Percentiles rank a stretch among this genome's conserved stretches.
Evolutionary conservation across 1,284 basidiomycete species (phyloP).

Genomic region (Rhodotorula sp.): DNA sequence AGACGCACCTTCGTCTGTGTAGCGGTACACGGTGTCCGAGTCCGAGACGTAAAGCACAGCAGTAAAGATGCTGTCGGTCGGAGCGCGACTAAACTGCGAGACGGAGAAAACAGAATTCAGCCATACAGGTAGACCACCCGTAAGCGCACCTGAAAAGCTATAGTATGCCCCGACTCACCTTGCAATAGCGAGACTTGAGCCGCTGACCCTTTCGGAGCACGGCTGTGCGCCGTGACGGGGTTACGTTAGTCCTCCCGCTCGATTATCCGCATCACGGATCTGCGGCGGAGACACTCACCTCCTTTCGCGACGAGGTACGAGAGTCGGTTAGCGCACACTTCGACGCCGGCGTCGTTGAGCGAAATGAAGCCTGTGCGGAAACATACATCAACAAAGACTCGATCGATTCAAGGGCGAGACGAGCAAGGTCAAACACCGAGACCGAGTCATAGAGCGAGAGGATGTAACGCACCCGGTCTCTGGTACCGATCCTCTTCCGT

Average conservation of each 20-base stretch:
- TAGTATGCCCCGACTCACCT: conserved; percentile 52
- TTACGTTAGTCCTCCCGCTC: not conserved
- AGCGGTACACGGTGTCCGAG: conserved; percentile 27
- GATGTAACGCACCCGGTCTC: conserved; percentile 61
- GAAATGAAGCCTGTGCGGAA: conserved; percentile 57
- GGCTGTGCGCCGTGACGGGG: conserved; percentile 48
- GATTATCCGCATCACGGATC: too few relatives aligned
- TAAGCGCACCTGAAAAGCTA: too few relatives aligned
- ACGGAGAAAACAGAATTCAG: too few relatives aligned
- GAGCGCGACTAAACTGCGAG: conserved; percentile 7
- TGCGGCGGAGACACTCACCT: conserved; percentile 43
- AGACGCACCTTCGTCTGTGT: conserved; percentile 26
- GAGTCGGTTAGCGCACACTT: conserved; percentile 71
- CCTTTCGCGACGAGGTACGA: conserved; percentile 67
- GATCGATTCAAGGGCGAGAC: too few relatives aligned
- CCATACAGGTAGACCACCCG: too few relatives aligned
- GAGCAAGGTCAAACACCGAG: too few relatives aligned
- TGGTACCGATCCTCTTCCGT: conserved; percentile 72
- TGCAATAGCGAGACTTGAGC: conserved; percentile 73
- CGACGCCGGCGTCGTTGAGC: conserved; percentile 66
- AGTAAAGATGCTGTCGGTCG: conserved; percentile 56
- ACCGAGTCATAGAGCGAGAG: too few relatives aligned
- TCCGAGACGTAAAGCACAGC: conserved; percentile 76
- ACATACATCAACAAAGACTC: not conserved
- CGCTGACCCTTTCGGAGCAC: conserved; percentile 79